phyloP scores from a whole-genome alignment of 495 filamentous ascomycete species.

The Copromyces sp. region DNA sequence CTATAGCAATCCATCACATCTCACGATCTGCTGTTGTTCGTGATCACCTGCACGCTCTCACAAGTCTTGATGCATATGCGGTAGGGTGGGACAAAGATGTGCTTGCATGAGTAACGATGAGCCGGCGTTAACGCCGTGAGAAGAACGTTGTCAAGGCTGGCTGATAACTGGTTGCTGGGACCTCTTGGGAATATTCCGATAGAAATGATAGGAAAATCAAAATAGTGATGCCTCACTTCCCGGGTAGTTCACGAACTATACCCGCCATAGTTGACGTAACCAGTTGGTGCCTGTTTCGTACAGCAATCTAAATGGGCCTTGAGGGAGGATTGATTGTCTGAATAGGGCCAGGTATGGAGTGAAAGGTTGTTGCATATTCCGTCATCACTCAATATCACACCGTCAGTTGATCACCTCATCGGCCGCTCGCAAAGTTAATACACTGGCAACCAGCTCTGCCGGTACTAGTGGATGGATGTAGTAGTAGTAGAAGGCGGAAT shows the following conservation, averaged over 20 bases:
- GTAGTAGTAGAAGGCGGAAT: background rate
- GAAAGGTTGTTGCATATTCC: background rate
- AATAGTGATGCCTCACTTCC: background rate
- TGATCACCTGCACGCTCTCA: too few species aligned
- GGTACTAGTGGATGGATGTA: background rate
- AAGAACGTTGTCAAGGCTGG: background rate
- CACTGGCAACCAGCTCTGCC: background rate
- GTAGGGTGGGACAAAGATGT: slow-evolving; percentile 2
- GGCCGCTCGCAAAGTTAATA: background rate
- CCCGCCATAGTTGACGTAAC: background rate
- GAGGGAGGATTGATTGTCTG: background rate
- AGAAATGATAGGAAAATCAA: background rate
- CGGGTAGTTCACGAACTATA: background rate
- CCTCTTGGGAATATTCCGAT: background rate
- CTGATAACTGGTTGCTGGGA: background rate
- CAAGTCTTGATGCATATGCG: slow-evolving; percentile 13
- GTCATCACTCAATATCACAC: background rate
- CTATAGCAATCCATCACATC: too few species aligned
- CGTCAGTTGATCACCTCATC: background rate
- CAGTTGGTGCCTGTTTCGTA: background rate
- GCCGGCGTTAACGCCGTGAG: background rate
- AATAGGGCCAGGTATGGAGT: background rate
- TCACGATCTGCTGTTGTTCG: too few species aligned
- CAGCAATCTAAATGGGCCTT: background rate
- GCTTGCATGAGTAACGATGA: slow-evolving; percentile 6